Evolutionary conservation across 1,139 yeast species (phyloP).

Genomic region (Pichia cactophila): DNA sequence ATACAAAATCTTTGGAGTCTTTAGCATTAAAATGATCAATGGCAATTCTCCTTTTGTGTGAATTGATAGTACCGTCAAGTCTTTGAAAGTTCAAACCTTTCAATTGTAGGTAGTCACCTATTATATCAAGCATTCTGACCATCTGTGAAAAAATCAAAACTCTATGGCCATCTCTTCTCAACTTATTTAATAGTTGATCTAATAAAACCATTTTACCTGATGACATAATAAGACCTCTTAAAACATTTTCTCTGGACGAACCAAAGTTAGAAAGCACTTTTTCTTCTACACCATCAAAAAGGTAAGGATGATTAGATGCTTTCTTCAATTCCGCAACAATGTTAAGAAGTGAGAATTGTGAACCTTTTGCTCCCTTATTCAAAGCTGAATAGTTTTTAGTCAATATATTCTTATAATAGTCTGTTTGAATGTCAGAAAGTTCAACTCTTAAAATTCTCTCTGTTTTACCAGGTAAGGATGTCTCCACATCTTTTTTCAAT

Average conservation of each 20-base stretch:
- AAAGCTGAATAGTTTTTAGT: conserved; percentile 88
- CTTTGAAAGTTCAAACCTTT: conserved; percentile 91
- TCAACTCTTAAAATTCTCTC: conserved; percentile 94
- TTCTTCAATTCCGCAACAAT: conserved; percentile 94
- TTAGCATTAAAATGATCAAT: conserved; percentile 97
- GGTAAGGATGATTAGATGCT: conserved; percentile 94
- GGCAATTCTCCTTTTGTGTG: conserved; percentile 86
- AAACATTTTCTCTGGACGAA: conserved; percentile 70
- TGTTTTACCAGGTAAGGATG: conserved; percentile 88
- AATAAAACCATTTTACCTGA: conserved; percentile 96
- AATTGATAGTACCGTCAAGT: conserved; percentile 94
- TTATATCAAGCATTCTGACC: conserved; percentile 92
- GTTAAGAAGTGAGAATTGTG: conserved; percentile 77
- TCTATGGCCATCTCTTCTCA: conserved; percentile 90
- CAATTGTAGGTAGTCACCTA: conserved; percentile 86
- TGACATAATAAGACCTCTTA: conserved; percentile 92
- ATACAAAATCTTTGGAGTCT: conserved; percentile 86
- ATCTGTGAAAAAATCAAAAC: conserved; percentile 92
- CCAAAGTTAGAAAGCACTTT: conserved; percentile 62
- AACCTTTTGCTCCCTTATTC: conserved; percentile 70
- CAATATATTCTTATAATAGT: conserved; percentile 86
- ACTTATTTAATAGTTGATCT: conserved; percentile 77
- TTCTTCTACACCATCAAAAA: conserved; percentile 90
- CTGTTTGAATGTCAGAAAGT: conserved; percentile 89
- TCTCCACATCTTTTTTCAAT: conserved; percentile 93